phyloP scores from a whole-genome alignment of 179 eudicot genomes.

The Kewa caespitosa region DNA sequence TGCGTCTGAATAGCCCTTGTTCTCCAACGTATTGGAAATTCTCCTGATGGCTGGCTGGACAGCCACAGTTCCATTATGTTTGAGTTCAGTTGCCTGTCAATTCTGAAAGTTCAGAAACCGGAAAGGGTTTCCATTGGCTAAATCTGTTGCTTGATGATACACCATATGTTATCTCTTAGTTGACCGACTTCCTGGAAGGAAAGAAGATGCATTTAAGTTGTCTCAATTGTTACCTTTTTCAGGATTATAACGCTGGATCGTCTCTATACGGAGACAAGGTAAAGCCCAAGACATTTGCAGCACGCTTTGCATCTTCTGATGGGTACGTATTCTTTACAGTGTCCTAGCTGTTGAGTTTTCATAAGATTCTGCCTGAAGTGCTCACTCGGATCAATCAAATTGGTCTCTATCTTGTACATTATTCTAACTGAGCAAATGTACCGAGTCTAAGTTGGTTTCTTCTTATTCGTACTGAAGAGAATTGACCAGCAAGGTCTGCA shows the following conservation, averaged over 20 bases:
- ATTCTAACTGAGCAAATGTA: not conserved
- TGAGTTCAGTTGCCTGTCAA: not conserved
- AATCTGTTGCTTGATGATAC: not conserved
- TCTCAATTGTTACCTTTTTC: constrained; percentile 6
- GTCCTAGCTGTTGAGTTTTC: constrained; percentile 5
- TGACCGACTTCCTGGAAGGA: not conserved
- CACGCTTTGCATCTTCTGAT: constrained; percentile 86
- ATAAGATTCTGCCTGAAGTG: not conserved
- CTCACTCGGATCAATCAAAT: not conserved
- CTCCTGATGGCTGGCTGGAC: not conserved
- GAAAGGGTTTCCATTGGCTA: not conserved
- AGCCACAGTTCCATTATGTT: not conserved
- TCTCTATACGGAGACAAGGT: constrained; percentile 95
- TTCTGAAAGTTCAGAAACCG: too few relatives aligned
- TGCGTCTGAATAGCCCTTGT: not conserved
- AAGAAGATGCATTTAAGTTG: not conserved
- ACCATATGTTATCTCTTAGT: not conserved
- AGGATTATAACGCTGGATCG: constrained; percentile 86
- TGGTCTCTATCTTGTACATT: not conserved
- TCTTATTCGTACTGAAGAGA: not conserved
- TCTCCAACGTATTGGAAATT: not conserved
- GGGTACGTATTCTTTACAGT: constrained; percentile 49
- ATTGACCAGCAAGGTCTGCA: too few relatives aligned
- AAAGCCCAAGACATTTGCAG: constrained; percentile 88
- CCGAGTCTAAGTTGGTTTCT: not conserved